These are phyloP conservation scores for Ogataea nitratoaversa DNA, from an alignment of 805 yeast species.

Conservation along the genomic window DNA sequence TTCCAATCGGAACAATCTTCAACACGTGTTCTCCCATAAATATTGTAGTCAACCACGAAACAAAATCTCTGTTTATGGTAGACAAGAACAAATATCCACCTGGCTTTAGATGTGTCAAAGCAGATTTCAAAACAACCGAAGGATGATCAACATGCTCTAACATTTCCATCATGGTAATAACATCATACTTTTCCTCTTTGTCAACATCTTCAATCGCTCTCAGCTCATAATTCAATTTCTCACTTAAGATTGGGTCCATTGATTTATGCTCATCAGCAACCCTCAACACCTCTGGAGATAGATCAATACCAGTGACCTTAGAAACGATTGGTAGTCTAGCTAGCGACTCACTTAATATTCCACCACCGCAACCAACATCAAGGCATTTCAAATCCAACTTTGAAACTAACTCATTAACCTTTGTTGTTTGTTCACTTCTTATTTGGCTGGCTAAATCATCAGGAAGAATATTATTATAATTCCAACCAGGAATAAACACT, in stretches of 20 bases:
- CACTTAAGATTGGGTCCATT: conserved; percentile 58
- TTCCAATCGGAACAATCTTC: conserved; percentile 83
- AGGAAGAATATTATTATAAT: conserved; percentile 59
- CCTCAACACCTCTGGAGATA: conserved; percentile 74
- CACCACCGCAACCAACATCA: conserved; percentile 99
- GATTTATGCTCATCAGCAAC: conserved; percentile 71
- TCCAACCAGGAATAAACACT: conserved; percentile 76
- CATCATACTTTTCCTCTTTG: conserved; percentile 50
- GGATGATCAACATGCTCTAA: conserved; percentile 93
- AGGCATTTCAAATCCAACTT: conserved; percentile 48
- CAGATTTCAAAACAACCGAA: conserved; percentile 61
- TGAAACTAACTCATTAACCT: conserved; percentile 35
- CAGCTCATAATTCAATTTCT: conserved; percentile 51
- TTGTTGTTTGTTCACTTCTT: conserved; percentile 44
- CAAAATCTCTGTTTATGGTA: conserved; percentile 83
- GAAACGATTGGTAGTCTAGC: conserved; percentile 67
- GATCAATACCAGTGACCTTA: conserved; percentile 76
- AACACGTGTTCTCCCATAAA: conserved; percentile 81
- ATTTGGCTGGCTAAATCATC: conserved; percentile 44
- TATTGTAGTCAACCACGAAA: conserved; percentile 91
- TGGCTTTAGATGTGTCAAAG: conserved; percentile 62
- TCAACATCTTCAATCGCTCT: conserved; percentile 58
- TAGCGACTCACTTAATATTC: conserved; percentile 79
- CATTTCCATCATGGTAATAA: conserved; percentile 90
- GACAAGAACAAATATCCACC: conserved; percentile 86